Base-by-base conservation (phyloP, 805 yeast genomes). In the Kurtzmaniella fragi region DNA sequence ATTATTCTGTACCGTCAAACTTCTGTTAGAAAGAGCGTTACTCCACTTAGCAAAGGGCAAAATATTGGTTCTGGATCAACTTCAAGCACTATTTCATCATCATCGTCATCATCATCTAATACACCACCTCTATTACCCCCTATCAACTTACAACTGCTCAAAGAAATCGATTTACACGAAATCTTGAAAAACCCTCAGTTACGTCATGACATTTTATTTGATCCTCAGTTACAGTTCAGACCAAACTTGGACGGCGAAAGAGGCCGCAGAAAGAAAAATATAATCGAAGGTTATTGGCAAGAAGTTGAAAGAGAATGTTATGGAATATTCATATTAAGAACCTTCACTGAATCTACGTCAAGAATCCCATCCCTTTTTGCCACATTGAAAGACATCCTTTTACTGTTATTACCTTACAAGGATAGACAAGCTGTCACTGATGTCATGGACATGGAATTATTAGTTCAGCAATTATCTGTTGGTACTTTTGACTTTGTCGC, bases 161-260 rank as follows among this genome's bases (percentile, higher is more conserved):
- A 82, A 49, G 96, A 88, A 57, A 84, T 90, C 42, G 97, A 90
- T 53, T 63, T 90, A 34, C 84, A 84, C 45, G 95, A 88, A 55
- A 90, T 91, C 38, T 71, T 90, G 49, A 86, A 85, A 55, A 90
- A 90, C 61, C 96, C 96, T 3, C 96, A 88, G 58, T 68, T 90
- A 41, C 76, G 98, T 46, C 98, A 90, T 60, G 98, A 91, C 58
- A 86, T 91, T 39, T 71, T 88, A 11, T 90, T 90, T 56, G 96
- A 90, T 64, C 95, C 96, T 13, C 86, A 85, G 54, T 69, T 90
- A 42, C 96, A 89, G 65, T 87, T 90, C 60, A 76, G 97, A 57
- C 95, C 95, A 23, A 86, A 87, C 54, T 67, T 89, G 48, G 96
- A 86, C 57, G 95, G 95, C 37, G 97, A 90, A 62, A 70, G 96